Evolutionary conservation across 768 basidiomycete species (phyloP), one percentile per base, ranked within the genome.

Genomic region (Xerocomus spinulosus): DNA sequence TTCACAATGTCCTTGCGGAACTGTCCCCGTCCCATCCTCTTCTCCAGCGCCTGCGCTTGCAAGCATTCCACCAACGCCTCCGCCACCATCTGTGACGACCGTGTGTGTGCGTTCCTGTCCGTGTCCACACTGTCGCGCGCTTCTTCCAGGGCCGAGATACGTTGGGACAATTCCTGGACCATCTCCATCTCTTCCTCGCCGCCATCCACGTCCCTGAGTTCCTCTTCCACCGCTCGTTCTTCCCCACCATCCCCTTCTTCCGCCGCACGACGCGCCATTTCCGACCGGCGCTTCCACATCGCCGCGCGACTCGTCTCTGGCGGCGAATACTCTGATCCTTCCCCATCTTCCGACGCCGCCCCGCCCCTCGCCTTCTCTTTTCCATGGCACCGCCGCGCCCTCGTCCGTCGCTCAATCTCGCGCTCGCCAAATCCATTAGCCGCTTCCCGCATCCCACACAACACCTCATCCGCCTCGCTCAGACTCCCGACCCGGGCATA

Each of bases 391-490:
- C 26, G 10, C 26, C 26, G 26, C 26, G 26, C 26, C 10, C 30
- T 46, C 34, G 14, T 9, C 24, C 45, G 21, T 5, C 33, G 42
- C 40, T 57, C 29, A 5, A 61, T 51, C 28, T 53, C 56, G 21
- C 32, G 21, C 34, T 54, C 54, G 7, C 58, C 62, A 44, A 50
- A 60, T 2, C 36, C 56, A 48, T 71, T 70, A 2, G 71, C 71
- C 21, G 57, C 67, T 46, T 70, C 56, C 18, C 64, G 66, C 73
- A 73, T 76, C 47, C 55, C 56, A 40, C 52, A 54, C 52, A 75
- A 56, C 34, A 71, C 60, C 37, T 62, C 57, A 43, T 77, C 75
- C 21, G 74, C 66, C 45, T 64, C 60, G 13, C 59, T 48, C 15
- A 81, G 55, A 48, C 64, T 71, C 39, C 62, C 52, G 18, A 69